Evolutionary conservation across 495 filamentous ascomycete genomes (phyloP).

Genomic region (Xylaria cubensis): DNA sequence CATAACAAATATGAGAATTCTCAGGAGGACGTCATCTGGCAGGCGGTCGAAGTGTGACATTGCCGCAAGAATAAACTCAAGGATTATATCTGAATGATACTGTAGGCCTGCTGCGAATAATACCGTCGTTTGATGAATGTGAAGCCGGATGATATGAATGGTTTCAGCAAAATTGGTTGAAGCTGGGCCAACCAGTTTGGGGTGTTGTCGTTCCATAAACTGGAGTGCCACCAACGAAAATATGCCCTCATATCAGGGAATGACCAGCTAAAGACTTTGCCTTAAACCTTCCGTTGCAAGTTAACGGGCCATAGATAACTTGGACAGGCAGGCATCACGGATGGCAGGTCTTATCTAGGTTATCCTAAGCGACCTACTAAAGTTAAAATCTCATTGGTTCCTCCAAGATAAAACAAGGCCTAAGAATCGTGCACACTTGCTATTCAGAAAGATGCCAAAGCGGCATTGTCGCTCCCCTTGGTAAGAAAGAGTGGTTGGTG

Average conservation of each 20-base stretch:
- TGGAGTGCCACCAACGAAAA: background rate
- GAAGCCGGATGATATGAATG: background rate
- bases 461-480: background rate
- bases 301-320: background rate
- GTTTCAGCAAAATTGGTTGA: background rate
- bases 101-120: background rate
- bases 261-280: background rate
- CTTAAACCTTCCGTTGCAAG: background rate
- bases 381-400: background rate
- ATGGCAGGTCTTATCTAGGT: background rate
- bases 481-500: background rate
- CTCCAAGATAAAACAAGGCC: background rate
- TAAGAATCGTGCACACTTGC: background rate
- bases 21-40: background rate
- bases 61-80: background rate
- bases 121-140: background rate
- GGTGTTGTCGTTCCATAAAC: background rate
- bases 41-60: background rate
- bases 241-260: background rate
- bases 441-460: background rate
- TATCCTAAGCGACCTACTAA: background rate
- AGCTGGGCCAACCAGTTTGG: background rate
- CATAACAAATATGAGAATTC: background rate
- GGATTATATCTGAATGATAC: background rate
- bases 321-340: background rate